Percentiles rank a stretch among this genome's conserved stretches.
Conservation (phyloP, 2,329 filamentous ascomycete genomes). For the Cladobotryum protrusum region DNA sequence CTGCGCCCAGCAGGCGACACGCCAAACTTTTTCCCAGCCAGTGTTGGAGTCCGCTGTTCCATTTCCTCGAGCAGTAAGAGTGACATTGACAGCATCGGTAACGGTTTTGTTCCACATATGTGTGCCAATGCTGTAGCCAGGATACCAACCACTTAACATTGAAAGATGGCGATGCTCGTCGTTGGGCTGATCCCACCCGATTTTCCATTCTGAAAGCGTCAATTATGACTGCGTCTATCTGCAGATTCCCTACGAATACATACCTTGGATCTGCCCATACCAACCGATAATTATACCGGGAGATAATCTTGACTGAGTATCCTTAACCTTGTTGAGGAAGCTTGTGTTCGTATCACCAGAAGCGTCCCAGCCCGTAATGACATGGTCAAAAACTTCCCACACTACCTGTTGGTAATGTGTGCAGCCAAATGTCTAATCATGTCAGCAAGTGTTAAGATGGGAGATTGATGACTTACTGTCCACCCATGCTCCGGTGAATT, state of each 20-base stretch:
- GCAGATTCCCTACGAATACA: neutral
- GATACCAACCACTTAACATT: constrained; percentile 49
- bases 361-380: too few relatives aligned
- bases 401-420: too few relatives aligned
- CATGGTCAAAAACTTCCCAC: too few relatives aligned
- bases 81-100: too few relatives aligned
- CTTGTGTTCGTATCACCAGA: too few relatives aligned
- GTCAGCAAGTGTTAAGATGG: too few relatives aligned
- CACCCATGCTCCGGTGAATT: constrained; percentile 22
- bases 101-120: too few relatives aligned
- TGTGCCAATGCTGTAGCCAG: constrained; percentile 35
- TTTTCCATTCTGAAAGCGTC: neutral
- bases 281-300: constrained; percentile 7
- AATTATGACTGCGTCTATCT: too few relatives aligned
- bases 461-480: too few relatives aligned
- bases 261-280: constrained; percentile 11
- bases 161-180: constrained; percentile 34
- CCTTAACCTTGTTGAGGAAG: too few relatives aligned
- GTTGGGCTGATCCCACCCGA: neutral
- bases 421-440: too few relatives aligned
- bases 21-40: constrained; percentile 1
- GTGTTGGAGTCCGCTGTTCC: neutral
- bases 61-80: too few relatives aligned
- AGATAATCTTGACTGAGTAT: constrained; percentile 1
- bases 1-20: neutral